Percentiles rank a stretch among this genome's conserved stretches.
These are phyloP conservation scores for Pseudofabraea citricarpa DNA, from an alignment of 2,329 filamentous ascomycete species.

Conservation along the genomic window DNA sequence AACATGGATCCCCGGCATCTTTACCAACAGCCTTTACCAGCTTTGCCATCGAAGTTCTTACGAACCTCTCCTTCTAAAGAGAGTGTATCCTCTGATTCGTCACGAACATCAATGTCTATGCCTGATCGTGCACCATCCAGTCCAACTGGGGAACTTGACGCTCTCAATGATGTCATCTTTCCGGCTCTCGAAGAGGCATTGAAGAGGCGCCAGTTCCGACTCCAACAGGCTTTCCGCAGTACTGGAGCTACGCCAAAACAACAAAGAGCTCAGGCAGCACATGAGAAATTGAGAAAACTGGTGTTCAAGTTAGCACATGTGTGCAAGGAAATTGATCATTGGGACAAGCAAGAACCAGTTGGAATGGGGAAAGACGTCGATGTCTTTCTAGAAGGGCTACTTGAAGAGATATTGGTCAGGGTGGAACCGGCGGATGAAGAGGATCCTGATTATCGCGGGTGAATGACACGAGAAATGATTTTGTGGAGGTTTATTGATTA, in stretches of 20 bases:
- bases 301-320: slow-evolving; percentile 78
- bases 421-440: slow-evolving; percentile 70
- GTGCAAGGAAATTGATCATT: slow-evolving; percentile 86
- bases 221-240: slow-evolving; percentile 34
- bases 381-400: slow-evolving; percentile 82
- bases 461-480: too few species aligned
- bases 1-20: slow-evolving; percentile 22
- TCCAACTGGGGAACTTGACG: slow-evolving; percentile 69
- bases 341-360: slow-evolving; percentile 80
- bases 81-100: slow-evolving; percentile 17
- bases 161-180: slow-evolving; percentile 85
- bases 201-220: slow-evolving; percentile 65
- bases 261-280: slow-evolving; percentile 65
- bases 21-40: slow-evolving; percentile 24
- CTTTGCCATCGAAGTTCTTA: slow-evolving; percentile 27
- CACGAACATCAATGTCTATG: slow-evolving; percentile 42
- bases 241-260: slow-evolving; percentile 50
- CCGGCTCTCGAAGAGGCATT: slow-evolving; percentile 89
- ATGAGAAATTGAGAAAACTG: slow-evolving; percentile 76
- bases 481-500: too few species aligned
- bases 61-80: slow-evolving; percentile 27
- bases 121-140: slow-evolving; percentile 52
- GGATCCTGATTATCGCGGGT: slow-evolving; percentile 10
- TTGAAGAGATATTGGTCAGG: slow-evolving; percentile 89
- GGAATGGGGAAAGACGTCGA: slow-evolving; percentile 90